Percentiles rank a stretch among this genome's conserved stretches.
Evolutionary conservation across 306 rosid genomes (phyloP).

Genomic region (Mucuna pruriens): DNA sequence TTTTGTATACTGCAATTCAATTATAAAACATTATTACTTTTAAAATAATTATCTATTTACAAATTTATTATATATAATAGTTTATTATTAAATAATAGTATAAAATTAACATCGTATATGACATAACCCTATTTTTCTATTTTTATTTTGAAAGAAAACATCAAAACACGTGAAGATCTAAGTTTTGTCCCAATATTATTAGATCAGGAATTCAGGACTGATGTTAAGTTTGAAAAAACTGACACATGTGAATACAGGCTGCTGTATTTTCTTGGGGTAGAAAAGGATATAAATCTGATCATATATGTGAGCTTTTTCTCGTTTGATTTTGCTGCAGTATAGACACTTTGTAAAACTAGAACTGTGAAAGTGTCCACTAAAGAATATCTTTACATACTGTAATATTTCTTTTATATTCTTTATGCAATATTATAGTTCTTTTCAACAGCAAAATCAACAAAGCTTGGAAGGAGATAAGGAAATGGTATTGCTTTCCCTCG

Average conservation of each 20-base stretch:
- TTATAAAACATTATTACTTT: too few relatives aligned
- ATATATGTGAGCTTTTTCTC: constrained; percentile 8
- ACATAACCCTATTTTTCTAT: too few relatives aligned
- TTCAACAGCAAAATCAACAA: background rate
- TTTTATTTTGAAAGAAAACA: background rate
- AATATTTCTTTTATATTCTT: constrained; percentile 29
- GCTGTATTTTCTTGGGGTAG: background rate
- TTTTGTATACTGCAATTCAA: too few relatives aligned
- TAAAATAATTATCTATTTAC: too few relatives aligned
- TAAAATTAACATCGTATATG: too few relatives aligned
- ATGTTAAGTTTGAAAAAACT: background rate
- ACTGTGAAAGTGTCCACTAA: constrained; percentile 31
- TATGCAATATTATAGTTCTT: background rate
- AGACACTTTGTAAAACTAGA: constrained; percentile 27
- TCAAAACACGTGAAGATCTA: background rate
- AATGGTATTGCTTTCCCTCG: background rate
- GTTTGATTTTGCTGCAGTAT: constrained; percentile 26
- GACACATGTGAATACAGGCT: background rate
- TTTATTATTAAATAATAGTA: too few relatives aligned
- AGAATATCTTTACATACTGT: constrained; percentile 23
- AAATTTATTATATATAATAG: too few relatives aligned
- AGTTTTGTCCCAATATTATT: background rate
- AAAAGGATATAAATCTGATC: background rate
- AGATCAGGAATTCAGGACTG: background rate
- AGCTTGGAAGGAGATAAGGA: constrained; percentile 5